Evolutionary conservation across 805 yeast species (phyloP).

Genomic region (Wickerhamiella vanderwaltii): DNA sequence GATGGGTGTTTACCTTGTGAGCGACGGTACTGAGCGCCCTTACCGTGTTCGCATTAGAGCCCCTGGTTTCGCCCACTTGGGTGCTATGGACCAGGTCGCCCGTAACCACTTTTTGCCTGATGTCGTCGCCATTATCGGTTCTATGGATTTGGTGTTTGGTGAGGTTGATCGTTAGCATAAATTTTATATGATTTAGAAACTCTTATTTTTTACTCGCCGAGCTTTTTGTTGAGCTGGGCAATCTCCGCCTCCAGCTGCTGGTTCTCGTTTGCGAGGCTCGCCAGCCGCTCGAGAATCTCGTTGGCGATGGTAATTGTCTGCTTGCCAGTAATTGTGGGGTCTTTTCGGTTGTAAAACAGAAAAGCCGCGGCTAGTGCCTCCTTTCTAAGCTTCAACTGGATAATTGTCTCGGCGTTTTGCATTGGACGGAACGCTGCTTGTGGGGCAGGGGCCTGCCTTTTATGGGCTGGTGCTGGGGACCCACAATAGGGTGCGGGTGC

Average conservation of each 20-base stretch:
- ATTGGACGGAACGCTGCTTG: background rate
- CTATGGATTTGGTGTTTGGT: slow-evolving; percentile 90
- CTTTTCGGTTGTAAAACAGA: background rate
- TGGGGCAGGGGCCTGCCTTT: background rate
- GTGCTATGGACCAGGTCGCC: slow-evolving; percentile 75
- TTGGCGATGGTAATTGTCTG: background rate
- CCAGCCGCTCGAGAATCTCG: slow-evolving; percentile 3
- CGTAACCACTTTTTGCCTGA: slow-evolving; percentile 83
- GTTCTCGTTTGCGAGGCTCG: slow-evolving; percentile 5
- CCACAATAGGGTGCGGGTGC: no score
- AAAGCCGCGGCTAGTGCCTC: slow-evolving; percentile 7
- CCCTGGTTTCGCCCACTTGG: slow-evolving; percentile 88
- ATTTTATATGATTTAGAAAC: background rate
- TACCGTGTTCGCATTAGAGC: slow-evolving; percentile 87
- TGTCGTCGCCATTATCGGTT: slow-evolving; percentile 87
- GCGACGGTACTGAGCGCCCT: slow-evolving; percentile 84
- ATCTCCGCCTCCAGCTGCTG: background rate
- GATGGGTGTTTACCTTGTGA: slow-evolving; percentile 80
- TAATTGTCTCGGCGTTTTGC: background rate
- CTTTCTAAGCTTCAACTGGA: background rate
- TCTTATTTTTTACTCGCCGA: background rate
- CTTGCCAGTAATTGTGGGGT: background rate
- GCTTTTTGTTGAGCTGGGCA: background rate
- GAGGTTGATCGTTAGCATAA: slow-evolving; percentile 69
- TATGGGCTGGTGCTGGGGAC: no score